These are phyloP conservation scores for Picea sitchensis DNA, from an alignment of 75 land plant species.

Conservation along the genomic window DNA sequence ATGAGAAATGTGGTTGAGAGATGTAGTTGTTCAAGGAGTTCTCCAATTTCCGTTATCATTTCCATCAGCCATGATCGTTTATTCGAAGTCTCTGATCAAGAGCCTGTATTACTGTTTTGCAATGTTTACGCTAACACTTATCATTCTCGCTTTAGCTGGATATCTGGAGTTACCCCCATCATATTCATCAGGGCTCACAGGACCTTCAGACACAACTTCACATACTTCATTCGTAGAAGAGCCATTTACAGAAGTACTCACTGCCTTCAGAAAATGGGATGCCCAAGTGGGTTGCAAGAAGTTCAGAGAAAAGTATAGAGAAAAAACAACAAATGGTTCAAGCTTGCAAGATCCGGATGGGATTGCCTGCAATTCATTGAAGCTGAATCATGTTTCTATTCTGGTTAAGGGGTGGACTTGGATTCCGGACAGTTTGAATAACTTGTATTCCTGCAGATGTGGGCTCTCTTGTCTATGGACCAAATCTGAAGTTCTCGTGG, in stretches of 20 bases:
- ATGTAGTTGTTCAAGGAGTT: too few relatives aligned
- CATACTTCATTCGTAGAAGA: constrained; percentile 1
- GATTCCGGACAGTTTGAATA: constrained; percentile 92
- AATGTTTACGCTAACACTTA: constrained; percentile 16
- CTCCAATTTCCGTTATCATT: too few relatives aligned
- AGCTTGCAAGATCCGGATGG: constrained; percentile 38
- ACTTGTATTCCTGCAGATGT: constrained; percentile 79
- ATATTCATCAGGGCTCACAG: constrained; percentile 14
- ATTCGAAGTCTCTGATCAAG: constrained; percentile 22
- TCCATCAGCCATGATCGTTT: constrained; percentile 9
- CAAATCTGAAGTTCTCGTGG: constrained; percentile 74
- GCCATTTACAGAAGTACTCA: constrained; percentile 45
- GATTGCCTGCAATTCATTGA: constrained; percentile 35
- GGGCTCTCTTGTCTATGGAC: constrained; percentile 95
- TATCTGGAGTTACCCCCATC: constrained; percentile 25
- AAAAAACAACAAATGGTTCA: neutral
- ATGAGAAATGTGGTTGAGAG: too few relatives aligned
- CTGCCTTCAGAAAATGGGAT: constrained; percentile 75
- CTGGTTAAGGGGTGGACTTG: constrained; percentile 93
- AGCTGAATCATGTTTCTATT: constrained; percentile 60
- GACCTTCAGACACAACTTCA: neutral
- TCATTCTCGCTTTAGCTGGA: constrained; percentile 19
- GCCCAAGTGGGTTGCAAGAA: constrained; percentile 55
- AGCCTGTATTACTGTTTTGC: constrained; percentile 3
- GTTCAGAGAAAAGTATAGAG: constrained; percentile 29